phyloP scores from a whole-genome alignment of 352 stramenopile genomes.

The Pythium myriotylum region DNA sequence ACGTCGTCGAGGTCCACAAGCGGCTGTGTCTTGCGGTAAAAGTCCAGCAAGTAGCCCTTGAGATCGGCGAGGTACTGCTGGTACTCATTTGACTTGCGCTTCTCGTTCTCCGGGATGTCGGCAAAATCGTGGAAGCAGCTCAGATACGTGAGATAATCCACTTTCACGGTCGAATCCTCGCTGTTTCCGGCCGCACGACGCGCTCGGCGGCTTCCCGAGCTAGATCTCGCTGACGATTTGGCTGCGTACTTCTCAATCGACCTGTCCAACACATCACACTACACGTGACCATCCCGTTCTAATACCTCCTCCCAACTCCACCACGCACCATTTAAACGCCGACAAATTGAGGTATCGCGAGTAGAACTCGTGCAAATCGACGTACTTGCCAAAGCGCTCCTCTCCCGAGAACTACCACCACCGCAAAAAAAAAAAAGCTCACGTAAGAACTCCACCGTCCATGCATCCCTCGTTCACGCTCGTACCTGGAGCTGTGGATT shows the following conservation, averaged over 20 bases:
- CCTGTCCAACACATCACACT: conserved; percentile 7
- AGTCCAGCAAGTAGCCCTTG: conserved; percentile 82
- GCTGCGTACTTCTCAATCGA: conserved; percentile 33
- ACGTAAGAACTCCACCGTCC: too few species aligned
- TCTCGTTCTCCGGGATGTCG: conserved; percentile 57
- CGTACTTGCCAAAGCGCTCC: conserved; percentile 89
- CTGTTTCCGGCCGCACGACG: conserved; percentile 28
- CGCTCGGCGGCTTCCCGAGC: conserved; percentile 8
- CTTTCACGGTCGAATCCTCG: conserved; percentile 8
- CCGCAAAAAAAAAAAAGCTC: not conserved
- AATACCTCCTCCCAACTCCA: too few species aligned
- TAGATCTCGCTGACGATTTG: conserved; percentile 3
- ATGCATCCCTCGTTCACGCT: too few species aligned
- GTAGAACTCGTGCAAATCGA: conserved; percentile 90
- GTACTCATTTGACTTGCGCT: conserved; percentile 56
- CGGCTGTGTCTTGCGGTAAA: conserved; percentile 88
- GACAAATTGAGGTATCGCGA: conserved; percentile 75
- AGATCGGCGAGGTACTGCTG: conserved; percentile 75
- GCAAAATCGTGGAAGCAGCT: conserved; percentile 68
- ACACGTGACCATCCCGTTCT: not conserved
- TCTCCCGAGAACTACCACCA: conserved; percentile 77
- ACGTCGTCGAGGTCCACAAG: conserved; percentile 88
- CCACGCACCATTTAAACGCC: conserved; percentile 48
- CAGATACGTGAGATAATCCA: conserved; percentile 82
- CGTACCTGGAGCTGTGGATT: conserved; percentile 61